Evolutionary conservation across 2,329 filamentous ascomycete genomes (phyloP).

Genomic region (Phyllosticta citribraziliensis): DNA sequence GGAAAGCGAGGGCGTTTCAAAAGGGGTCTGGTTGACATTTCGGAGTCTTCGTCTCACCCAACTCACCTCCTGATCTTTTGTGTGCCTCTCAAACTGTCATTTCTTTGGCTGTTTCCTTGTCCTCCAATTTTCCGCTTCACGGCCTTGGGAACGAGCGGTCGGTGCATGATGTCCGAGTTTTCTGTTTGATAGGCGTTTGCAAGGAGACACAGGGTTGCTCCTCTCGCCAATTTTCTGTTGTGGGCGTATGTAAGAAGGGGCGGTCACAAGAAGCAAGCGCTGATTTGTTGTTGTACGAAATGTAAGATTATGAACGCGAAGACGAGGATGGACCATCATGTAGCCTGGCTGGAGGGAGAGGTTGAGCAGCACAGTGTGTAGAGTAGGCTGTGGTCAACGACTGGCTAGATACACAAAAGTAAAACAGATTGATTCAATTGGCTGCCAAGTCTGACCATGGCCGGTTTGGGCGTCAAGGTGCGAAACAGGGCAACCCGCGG

Average conservation of each 20-base stretch:
- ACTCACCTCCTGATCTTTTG: conserved; percentile 5
- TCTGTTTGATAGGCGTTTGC: background rate
- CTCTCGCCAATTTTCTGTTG: no score
- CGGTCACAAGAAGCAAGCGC: background rate
- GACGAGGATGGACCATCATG: conserved; percentile 5
- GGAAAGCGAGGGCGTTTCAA: conserved; percentile 1
- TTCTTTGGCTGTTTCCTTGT: background rate
- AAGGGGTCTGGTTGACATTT: background rate
- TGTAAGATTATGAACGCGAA: conserved; percentile 6
- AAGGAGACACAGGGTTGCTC: no score
- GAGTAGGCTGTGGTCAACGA: background rate
- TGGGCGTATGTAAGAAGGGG: no score
- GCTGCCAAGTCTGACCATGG: background rate
- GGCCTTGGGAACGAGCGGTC: background rate
- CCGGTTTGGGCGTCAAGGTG: background rate
- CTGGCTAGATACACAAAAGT: background rate
- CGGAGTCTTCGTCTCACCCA: background rate
- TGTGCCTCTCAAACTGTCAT: conserved; percentile 1
- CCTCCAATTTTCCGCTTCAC: background rate
- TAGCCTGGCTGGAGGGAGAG: background rate
- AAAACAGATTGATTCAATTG: background rate
- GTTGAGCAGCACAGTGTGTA: background rate
- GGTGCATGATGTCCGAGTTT: conserved; percentile 2
- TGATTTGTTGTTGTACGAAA: background rate
- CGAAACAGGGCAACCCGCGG: background rate